Base-by-base conservation (phyloP, 192 early-diverging fungal genomes). In the Haplosporangium gracile region DNA sequence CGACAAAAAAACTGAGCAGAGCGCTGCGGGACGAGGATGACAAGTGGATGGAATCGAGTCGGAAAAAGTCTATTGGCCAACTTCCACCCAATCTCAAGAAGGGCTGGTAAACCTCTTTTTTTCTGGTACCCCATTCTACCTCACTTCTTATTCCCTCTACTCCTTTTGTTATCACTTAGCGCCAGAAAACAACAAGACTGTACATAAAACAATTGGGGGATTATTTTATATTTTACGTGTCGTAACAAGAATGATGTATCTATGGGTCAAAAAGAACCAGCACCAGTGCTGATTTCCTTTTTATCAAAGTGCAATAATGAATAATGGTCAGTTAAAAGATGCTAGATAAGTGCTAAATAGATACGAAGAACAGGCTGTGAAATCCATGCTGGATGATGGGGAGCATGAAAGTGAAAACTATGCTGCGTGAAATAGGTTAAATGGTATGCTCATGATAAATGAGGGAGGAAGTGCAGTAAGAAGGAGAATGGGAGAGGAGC, bases 21-120 rank as follows among this genome's bases (percentile, higher is more conserved):
- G 45, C 71, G 2, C 60, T 85, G 9, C 83, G 77, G 38, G 74
- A 85, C n/a, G 83, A 85, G 26, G 83, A 85, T 71, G 83, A 85
- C n/a, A 68, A 77, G 60, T 85, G 83, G 83, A 68, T 85, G 38
- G 78, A 85, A 45, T 40, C 42, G 13, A 57, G 71, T 51, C 69
- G 78, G 9, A 60, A 40, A 4, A 73, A 65, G 5, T 32, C 68
- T 11, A 20, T 32, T 15, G 60, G 60, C 11, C 60, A 65, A 39
- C 16, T 71, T 32, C 83, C 74, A 43, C 32, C 80, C 57, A 57
- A 85, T 47, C 60, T 85, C 29, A 85, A 85, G 78, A 85, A 85
- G 57, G 83, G 83, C 24, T 85, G 83, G 83, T 85, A 75, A 65
- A 45, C n/a, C 0, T 6, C 10, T 26, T 57, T 43, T 24, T 42